Base-by-base conservation (phyloP, 2,329 filamentous ascomycete genomes). In the Aspergillus vadensis region DNA sequence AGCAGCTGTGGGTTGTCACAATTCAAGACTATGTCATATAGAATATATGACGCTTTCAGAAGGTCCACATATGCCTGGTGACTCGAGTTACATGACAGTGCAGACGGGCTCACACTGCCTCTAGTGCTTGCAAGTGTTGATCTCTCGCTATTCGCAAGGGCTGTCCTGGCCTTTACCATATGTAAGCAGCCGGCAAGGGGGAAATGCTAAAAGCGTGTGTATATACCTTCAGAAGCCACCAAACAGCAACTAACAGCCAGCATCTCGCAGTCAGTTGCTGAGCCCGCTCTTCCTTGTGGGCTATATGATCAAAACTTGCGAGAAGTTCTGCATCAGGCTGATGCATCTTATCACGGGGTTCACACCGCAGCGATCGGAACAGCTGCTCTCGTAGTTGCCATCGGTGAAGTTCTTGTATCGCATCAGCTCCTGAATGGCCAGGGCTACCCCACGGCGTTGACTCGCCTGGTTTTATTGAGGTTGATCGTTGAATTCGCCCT, bases 191-290 rank as follows among this genome's bases (percentile, higher is more conserved):
- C 21, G 51, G 23, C 12, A 44, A n/a, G 1, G 17, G 14, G 5
- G 27, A 21, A n/a, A 53, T 27, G 7, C 32, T 36, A 2, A 14
- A 15, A 23, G 12, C n/a, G 38, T 7, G 4, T 10, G 44, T 17
- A n/a, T 27, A 27, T 62, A 69, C 70, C 64, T 74, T 72, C 21
- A 74, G 56, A 32, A 74, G 55, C 72, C 72, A 74, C 72, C 72
- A 74, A 15, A 69, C 70, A 2, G 72, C 70, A 41, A 73, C 60
- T 10, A 66, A 64, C 21, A 74, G 63, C 72, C 72, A 74, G 44
- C 72, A 70, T 41, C 65, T 65, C 12, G 69, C 66, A 30, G 59
- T 67, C 1, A 73, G 58, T 19, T 67, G 63, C 49, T 64, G 61
- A 2, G 68, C 58, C 7, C 65, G 64, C n/a, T 69, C 55, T 52